A percentile compares a stretch with the other conserved stretches of the same genome.
Conservation (phyloP, 1,139 yeast species). For the Candida mesenterica region DNA sequence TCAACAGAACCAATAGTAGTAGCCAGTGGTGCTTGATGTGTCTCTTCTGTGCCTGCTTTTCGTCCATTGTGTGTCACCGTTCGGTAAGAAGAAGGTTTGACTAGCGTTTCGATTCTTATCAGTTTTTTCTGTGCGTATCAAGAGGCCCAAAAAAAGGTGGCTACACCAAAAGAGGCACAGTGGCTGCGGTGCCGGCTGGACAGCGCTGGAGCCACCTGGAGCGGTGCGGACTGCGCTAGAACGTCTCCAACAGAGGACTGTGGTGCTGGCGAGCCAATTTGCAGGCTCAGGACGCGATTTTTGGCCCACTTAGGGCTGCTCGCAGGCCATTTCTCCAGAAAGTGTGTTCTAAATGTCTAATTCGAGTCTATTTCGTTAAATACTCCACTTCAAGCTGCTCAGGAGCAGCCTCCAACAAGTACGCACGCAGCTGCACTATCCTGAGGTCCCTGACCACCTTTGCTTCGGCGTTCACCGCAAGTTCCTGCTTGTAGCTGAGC, state of each 20-base stretch:
- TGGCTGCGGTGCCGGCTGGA: too few relatives aligned
- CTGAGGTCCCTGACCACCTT: conserved; percentile 32
- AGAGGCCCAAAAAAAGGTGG: not conserved
- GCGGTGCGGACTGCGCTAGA: too few relatives aligned
- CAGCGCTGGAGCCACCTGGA: too few relatives aligned
- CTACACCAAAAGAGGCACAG: not conserved
- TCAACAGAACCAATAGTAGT: conserved; percentile 1
- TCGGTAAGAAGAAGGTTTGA: not conserved
- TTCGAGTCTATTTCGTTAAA: too few relatives aligned
- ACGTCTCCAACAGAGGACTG: too few relatives aligned
- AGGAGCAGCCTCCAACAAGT: conserved; percentile 6
- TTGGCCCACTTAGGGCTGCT: too few relatives aligned
- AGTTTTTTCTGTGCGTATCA: not conserved
- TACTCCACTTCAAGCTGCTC: not conserved
- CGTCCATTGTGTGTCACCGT: not conserved
- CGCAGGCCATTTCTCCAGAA: too few relatives aligned
- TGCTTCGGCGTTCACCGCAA: conserved; percentile 11
- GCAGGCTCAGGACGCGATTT: too few relatives aligned
- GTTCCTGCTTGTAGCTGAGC: conserved; percentile 27
- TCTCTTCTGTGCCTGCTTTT: not conserved
- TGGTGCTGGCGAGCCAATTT: too few relatives aligned
- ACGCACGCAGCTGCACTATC: conserved; percentile 27
- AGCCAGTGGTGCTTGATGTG: not conserved
- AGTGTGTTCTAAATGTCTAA: too few relatives aligned
- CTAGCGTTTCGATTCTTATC: not conserved